These are phyloP conservation scores for Neurospora sp. DNA, from an alignment of 2,329 filamentous ascomycete species.

Conservation along the genomic window DNA sequence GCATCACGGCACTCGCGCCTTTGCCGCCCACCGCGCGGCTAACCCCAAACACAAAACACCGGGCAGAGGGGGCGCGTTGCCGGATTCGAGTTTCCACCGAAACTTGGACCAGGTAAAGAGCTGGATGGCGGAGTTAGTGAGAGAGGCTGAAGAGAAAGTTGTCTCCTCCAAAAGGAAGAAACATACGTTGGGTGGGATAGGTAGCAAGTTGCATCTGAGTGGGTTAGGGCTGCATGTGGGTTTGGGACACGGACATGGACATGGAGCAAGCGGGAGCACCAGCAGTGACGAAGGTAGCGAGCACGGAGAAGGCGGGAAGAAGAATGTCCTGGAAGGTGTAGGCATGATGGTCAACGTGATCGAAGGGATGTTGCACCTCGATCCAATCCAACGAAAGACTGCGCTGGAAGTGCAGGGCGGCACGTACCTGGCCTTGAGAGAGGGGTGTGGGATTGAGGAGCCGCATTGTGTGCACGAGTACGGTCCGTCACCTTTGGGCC, in stretches of 20 bases:
- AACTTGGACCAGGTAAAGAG: conserved; percentile 58
- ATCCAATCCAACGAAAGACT: conserved; percentile 42
- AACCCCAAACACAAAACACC: conserved; percentile 45
- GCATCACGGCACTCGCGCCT: conserved; percentile 39
- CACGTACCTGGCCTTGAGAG: conserved; percentile 42
- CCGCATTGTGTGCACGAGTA: conserved; percentile 46
- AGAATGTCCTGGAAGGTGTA: conserved; percentile 36
- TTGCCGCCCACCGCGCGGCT: conserved; percentile 54
- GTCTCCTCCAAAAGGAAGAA: conserved; percentile 28
- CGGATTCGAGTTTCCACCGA: conserved; percentile 62
- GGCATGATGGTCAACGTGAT: conserved; percentile 45
- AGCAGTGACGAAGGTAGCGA: conserved; percentile 3
- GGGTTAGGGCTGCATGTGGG: neutral
- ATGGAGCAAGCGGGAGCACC: conserved; percentile 20
- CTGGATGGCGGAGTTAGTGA: conserved; percentile 55
- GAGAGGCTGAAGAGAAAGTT: conserved; percentile 44
- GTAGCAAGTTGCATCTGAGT: neutral
- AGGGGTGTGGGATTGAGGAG: conserved; percentile 35
- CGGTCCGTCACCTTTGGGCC: conserved; percentile 8
- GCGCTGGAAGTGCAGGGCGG: conserved; percentile 41
- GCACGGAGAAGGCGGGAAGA: conserved; percentile 23
- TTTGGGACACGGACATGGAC: neutral
- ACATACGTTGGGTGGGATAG: neutral
- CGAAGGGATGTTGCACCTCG: conserved; percentile 41
- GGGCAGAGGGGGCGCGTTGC: conserved; percentile 48